Percentiles rank a stretch among this genome's conserved stretches.
phyloP scores from a whole-genome alignment of 169 alveolate species.

The Plasmodium reichenowi region DNA sequence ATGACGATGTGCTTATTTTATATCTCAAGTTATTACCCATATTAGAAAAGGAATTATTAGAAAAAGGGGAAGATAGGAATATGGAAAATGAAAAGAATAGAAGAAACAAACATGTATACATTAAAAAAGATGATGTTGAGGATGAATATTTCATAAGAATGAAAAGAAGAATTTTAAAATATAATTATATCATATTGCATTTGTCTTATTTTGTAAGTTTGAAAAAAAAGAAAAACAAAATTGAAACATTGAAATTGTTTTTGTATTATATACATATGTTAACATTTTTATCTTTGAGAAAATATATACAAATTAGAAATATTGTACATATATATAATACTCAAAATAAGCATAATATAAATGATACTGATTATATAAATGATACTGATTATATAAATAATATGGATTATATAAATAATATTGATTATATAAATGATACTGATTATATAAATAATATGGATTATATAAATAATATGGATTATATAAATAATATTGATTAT shows the following conservation, averaged over 20 bases:
- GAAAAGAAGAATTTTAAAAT: not conserved
- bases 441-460: too few species aligned
- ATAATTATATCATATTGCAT: slow-evolving; percentile 50
- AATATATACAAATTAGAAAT: slow-evolving; percentile 6
- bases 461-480: too few species aligned
- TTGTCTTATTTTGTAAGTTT: slow-evolving; percentile 39
- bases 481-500: too few species aligned
- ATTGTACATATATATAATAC: too few species aligned
- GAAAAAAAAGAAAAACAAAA: slow-evolving; percentile 12
- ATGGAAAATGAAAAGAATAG: not conserved
- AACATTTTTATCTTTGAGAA: slow-evolving; percentile 40
- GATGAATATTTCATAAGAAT: not conserved
- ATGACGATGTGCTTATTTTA: slow-evolving; percentile 2
- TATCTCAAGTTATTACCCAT: slow-evolving; percentile 25
- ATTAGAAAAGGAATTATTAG: slow-evolving; percentile 8
- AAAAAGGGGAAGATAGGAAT: not conserved
- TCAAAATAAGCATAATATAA: too few species aligned
- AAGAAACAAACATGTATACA: not conserved
- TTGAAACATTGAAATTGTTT: not conserved
- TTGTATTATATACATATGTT: slow-evolving; percentile 31
- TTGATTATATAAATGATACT: too few species aligned
- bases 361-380: too few species aligned
- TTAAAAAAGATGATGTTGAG: not conserved
- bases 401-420: too few species aligned
- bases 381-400: too few species aligned